phyloP scores from a whole-genome alignment of 2,329 filamentous ascomycete genomes.

The Trichoderma aggressivum region DNA sequence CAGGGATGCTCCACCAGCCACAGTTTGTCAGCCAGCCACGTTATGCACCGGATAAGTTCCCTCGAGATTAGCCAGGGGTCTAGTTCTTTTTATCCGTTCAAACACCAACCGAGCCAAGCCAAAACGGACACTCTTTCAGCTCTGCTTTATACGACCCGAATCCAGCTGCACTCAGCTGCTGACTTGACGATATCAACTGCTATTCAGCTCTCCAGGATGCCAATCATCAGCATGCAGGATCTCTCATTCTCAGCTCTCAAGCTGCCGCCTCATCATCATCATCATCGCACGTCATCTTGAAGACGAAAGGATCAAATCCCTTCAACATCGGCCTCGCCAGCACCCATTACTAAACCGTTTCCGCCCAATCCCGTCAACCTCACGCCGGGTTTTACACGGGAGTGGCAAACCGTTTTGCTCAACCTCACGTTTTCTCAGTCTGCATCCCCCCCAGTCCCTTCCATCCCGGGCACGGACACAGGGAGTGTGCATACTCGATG shows the following conservation, averaged over 20 bases:
- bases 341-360: not conserved
- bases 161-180: not conserved
- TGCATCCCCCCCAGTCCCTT: not conserved
- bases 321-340: not conserved
- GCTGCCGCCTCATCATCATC: not conserved
- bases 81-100: not conserved
- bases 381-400: not conserved
- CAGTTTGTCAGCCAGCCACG: slow-evolving; percentile 1
- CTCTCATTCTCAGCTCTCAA: not conserved
- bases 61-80: not conserved
- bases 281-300: not conserved
- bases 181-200: not conserved
- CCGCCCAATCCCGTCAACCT: not conserved
- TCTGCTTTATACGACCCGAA: not conserved
- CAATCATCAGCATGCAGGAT: not conserved
- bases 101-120: not conserved
- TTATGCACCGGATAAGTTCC: not conserved
- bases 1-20: not conserved
- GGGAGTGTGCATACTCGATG: slow-evolving; percentile 13
- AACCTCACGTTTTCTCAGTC: not conserved
- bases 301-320: not conserved
- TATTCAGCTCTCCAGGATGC: not conserved
- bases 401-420: not conserved
- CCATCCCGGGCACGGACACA: not conserved
- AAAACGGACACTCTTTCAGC: not conserved